Percentiles rank a stretch among this genome's conserved stretches.
These are phyloP conservation scores for Fusarium floridanum DNA, from an alignment of 2,329 filamentous ascomycete genomes.

Conservation along the genomic window DNA sequence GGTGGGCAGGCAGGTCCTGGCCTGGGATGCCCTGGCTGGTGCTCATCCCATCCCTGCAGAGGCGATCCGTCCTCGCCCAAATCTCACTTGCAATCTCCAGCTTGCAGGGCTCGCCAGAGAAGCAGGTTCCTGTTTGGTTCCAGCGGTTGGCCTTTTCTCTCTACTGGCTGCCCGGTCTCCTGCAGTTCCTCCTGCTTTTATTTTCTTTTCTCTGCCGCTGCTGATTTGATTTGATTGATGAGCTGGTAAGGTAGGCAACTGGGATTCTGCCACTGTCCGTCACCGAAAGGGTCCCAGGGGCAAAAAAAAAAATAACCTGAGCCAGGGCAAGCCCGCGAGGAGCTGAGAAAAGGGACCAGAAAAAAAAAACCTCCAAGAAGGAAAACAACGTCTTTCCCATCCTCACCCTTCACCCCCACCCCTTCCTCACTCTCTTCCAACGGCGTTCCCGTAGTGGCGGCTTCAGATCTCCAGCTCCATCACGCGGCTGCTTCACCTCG, in stretches of 20 bases:
- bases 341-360: slow-evolving; percentile 26
- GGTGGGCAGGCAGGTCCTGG: slow-evolving; percentile 36
- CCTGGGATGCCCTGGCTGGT: slow-evolving; percentile 37
- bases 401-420: slow-evolving; percentile 15
- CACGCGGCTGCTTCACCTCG: slow-evolving; percentile 41
- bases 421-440: slow-evolving; percentile 9
- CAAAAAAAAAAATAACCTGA: slow-evolving; percentile 5
- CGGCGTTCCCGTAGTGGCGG: slow-evolving; percentile 30
- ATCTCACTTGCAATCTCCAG: slow-evolving; percentile 50
- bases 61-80: slow-evolving; percentile 50
- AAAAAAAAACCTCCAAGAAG: slow-evolving; percentile 9
- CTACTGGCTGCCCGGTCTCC: slow-evolving; percentile 18
- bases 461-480: slow-evolving; percentile 36
- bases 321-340: background rate
- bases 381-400: slow-evolving; percentile 28
- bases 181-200: slow-evolving; percentile 13
- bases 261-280: slow-evolving; percentile 20
- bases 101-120: slow-evolving; percentile 20
- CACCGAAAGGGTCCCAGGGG: slow-evolving; percentile 34
- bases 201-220: slow-evolving; percentile 14
- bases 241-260: slow-evolving; percentile 11
- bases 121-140: slow-evolving; percentile 20
- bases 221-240: background rate
- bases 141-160: slow-evolving; percentile 17
- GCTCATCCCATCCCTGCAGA: slow-evolving; percentile 48